Base-by-base conservation (phyloP, 345 rosid genomes). In the Hibiscus trionum region DNA sequence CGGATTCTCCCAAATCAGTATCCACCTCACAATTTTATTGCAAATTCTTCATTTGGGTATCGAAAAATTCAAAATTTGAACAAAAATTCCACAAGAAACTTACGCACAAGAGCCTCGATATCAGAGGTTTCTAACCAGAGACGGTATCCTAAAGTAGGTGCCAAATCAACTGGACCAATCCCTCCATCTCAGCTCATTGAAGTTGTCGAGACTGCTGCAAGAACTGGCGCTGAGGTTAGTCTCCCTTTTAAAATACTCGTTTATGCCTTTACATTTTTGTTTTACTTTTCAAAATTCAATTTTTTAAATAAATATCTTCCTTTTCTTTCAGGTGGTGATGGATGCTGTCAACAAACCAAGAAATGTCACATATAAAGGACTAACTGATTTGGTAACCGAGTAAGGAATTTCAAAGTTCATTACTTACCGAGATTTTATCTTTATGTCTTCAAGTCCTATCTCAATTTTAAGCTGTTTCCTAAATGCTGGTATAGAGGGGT, bases 311-410 rank as follows among this genome's bases (percentile, higher is more conserved):
- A 26, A 26, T 59, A 14, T 49, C 9, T 35, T 24, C 71, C 3
- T 62, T 46, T 56, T 53, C 24, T 69, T 80, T 17, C 73, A 94
- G 98, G 96, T 94, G 47, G 96, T 91, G 37, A 90, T 94, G 97
- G 95, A 88, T 73, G 97, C 97, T 76, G 97, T 94, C 29, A 88
- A 88, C 66, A 86, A 86, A 80, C 98, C 97, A 72, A 82, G 88
- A 33, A 91, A 85, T 79, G 75, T 94, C 61, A 78, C 89, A 66
- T 91, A 94, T 69, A 94, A 94, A 81, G 96, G 98, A 58, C 77
- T 91, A 47, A 86, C 86, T 75, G 98, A 94, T 79, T 83, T 91
- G 76, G 96, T 94, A 58, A 94, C 97, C 2, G 98, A 90, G 98
- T 91, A 84, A 86, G 93, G 19, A 66, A 76, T 53, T 70, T 60